Conservation (phyloP, 768 basidiomycete species). For the Boletus tomentosulus region DNA sequence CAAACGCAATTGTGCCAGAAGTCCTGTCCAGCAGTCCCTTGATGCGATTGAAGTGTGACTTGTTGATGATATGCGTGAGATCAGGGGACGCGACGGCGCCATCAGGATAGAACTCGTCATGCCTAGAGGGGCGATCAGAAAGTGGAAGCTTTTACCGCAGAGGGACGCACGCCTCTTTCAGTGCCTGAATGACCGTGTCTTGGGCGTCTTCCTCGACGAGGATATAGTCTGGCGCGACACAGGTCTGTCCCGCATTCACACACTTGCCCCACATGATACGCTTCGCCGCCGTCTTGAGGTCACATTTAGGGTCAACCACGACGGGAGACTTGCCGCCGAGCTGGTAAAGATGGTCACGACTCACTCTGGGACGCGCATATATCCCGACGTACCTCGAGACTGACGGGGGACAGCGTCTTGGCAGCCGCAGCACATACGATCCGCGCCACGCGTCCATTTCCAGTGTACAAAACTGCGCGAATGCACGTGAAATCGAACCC, state of each 20-base stretch:
- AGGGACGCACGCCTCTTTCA: conserved; percentile 40
- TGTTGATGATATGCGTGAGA: conserved; percentile 49
- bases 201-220: conserved; percentile 42
- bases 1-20: conserved; percentile 59
- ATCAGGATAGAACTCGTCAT: conserved; percentile 37
- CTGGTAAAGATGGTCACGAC: conserved; percentile 25
- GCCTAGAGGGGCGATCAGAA: conserved; percentile 7
- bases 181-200: conserved; percentile 36
- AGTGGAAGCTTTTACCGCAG: neutral
- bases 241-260: conserved; percentile 75
- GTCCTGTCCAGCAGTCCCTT: conserved; percentile 61
- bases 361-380: neutral
- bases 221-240: conserved; percentile 58
- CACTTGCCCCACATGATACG: conserved; percentile 83
- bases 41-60: conserved; percentile 54
- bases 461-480: conserved; percentile 50
- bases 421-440: conserved; percentile 74
- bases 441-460: conserved; percentile 54
- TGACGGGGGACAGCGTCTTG: conserved; percentile 67
- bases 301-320: conserved; percentile 64
- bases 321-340: conserved; percentile 75
- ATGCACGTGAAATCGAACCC: neutral
- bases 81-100: conserved; percentile 41
- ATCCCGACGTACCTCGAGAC: conserved; percentile 42
- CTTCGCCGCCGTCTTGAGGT: conserved; percentile 60